Conservation (phyloP, 805 yeast species). For the Tetrapisispora nanseiensis region DNA sequence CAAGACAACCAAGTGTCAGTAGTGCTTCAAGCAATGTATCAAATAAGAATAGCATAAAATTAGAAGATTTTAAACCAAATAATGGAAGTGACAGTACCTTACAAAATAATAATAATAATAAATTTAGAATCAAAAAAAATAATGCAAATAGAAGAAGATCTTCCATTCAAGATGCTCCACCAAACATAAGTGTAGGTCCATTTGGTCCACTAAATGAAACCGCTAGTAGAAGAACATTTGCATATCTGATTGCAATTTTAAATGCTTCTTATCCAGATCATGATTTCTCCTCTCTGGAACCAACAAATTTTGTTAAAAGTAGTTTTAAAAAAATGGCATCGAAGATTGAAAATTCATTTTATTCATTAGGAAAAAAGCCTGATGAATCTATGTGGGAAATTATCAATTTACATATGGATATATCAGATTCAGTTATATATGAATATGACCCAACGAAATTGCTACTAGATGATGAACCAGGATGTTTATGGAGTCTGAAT, state of each 20-base stretch:
- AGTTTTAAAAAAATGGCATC: constrained; percentile 41
- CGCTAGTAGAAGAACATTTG: constrained; percentile 82
- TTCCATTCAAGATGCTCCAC: constrained; percentile 21
- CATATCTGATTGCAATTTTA: constrained; percentile 79
- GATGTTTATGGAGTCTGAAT: constrained; percentile 45
- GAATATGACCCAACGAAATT: constrained; percentile 41
- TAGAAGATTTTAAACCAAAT: neutral
- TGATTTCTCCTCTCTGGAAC: constrained; percentile 81
- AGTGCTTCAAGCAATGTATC: constrained; percentile 22
- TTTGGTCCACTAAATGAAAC: constrained; percentile 86
- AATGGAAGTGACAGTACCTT: neutral
- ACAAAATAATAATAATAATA: neutral
- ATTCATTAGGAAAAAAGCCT: constrained; percentile 48
- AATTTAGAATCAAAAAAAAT: constrained; percentile 3
- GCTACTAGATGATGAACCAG: constrained; percentile 32
- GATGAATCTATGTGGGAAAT: constrained; percentile 82
- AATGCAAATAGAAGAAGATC: constrained; percentile 18
- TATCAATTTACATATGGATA: constrained; percentile 69
- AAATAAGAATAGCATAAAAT: constrained; percentile 4
- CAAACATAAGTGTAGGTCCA: constrained; percentile 42
- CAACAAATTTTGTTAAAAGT: constrained; percentile 57
- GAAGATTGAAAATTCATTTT: constrained; percentile 67
- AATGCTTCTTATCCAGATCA: constrained; percentile 94
- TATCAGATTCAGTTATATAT: constrained; percentile 46
- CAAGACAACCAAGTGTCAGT: constrained; percentile 1